Percentiles rank a stretch among this genome's conserved stretches.
Evolutionary conservation across 306 rosid genomes (phyloP).

Genomic region (Rosa multiflora): DNA sequence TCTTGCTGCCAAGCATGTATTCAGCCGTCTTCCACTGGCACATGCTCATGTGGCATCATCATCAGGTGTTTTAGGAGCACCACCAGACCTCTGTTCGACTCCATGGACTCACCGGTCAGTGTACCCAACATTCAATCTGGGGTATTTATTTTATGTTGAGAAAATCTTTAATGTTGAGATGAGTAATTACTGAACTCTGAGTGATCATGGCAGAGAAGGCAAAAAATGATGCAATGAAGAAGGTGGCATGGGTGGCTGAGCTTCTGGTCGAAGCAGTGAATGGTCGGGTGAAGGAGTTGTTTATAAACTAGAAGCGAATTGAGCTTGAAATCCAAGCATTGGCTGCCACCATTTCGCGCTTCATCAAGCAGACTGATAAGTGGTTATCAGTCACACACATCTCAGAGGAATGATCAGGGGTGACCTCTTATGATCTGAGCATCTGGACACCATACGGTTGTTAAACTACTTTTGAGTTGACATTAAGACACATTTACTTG

Average conservation of each 20-base stretch:
- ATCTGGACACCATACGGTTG: slow-evolving; percentile 11
- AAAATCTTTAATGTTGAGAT: neutral
- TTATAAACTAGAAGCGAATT: slow-evolving; percentile 60
- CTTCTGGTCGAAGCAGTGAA: slow-evolving; percentile 74
- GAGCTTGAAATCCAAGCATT: slow-evolving; percentile 66
- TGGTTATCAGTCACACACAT: slow-evolving; percentile 70
- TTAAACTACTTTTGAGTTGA: slow-evolving; percentile 34
- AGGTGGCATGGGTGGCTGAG: slow-evolving; percentile 52
- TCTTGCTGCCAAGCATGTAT: slow-evolving; percentile 20
- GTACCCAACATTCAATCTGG: neutral
- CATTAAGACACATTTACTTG: slow-evolving; percentile 32
- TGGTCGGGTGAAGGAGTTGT: slow-evolving; percentile 58
- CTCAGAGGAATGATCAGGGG: slow-evolving; percentile 89
- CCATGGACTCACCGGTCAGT: slow-evolving; percentile 49
- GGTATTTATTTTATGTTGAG: neutral
- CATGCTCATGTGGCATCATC: slow-evolving; percentile 24
- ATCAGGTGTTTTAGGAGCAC: slow-evolving; percentile 46
- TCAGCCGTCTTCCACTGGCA: slow-evolving; percentile 23
- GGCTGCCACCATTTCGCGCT: slow-evolving; percentile 44
- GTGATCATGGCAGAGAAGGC: slow-evolving; percentile 49
- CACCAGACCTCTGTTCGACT: slow-evolving; percentile 46
- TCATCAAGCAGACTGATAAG: slow-evolving; percentile 73
- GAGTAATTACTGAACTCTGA: neutral
- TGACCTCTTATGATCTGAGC: slow-evolving; percentile 27
- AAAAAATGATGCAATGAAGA: slow-evolving; percentile 57